These are phyloP conservation scores for Trichoderma sp. DNA, from an alignment of 2,329 filamentous ascomycete species.

Conservation along the genomic window DNA sequence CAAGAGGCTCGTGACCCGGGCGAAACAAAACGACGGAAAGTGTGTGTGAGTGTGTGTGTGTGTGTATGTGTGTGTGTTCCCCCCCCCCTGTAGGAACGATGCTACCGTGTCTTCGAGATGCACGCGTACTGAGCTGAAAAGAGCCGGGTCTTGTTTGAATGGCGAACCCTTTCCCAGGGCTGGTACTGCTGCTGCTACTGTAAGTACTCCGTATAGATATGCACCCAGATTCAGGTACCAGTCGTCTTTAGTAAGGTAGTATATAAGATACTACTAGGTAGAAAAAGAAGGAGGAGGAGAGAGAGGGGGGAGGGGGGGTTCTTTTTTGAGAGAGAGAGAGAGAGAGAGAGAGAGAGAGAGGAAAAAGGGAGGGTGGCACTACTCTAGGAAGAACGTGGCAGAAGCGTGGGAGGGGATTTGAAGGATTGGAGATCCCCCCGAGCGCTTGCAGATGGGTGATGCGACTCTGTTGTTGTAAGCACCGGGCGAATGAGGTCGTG, in stretches of 20 bases:
- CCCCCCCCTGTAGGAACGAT: neutral
- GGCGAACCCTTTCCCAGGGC: too few species aligned
- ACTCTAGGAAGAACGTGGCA: slow-evolving; percentile 13
- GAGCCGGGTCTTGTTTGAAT: neutral
- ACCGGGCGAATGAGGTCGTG: neutral
- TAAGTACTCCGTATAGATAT: too few species aligned
- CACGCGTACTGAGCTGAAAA: neutral
- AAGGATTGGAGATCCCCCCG: slow-evolving; percentile 13
- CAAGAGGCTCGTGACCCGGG: neutral
- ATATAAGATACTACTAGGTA: neutral
- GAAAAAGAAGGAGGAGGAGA: neutral
- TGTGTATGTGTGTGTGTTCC: too few species aligned
- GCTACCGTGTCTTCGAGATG: neutral
- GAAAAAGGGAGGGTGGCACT: slow-evolving; percentile 10
- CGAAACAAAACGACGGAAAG: too few species aligned
- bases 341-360: too few species aligned
- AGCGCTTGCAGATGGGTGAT: slow-evolving; percentile 13
- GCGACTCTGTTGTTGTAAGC: neutral
- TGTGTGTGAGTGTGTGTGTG: too few species aligned
- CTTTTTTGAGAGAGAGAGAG: neutral
- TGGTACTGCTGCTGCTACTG: too few species aligned
- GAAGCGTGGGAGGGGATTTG: slow-evolving; percentile 2
- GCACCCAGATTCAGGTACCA: neutral
- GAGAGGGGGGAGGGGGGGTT: neutral
- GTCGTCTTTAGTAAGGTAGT: neutral